Evolutionary conservation across 495 filamentous ascomycete genomes (phyloP).

Genomic region (Extremus antarcticus): DNA sequence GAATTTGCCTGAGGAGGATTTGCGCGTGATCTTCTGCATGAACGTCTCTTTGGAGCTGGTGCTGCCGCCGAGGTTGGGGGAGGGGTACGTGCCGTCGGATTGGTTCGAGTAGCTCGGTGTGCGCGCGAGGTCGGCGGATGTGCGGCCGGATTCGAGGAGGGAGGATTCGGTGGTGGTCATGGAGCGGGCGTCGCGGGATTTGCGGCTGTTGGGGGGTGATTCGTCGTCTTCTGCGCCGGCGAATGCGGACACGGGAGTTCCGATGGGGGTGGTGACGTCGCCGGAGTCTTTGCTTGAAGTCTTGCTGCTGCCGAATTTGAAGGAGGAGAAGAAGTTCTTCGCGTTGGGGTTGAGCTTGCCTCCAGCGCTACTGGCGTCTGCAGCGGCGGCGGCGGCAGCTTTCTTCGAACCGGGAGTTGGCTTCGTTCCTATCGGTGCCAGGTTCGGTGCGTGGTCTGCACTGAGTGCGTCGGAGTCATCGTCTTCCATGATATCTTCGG

Average conservation of each 20-base stretch:
- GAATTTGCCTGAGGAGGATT: constrained; percentile 29
- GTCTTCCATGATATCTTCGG: constrained; percentile 25
- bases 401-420: constrained; percentile 10
- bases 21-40: constrained; percentile 32
- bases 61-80: not conserved
- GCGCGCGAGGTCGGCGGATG: constrained; percentile 21
- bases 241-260: not conserved
- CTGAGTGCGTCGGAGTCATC: constrained; percentile 24
- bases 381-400: constrained; percentile 3
- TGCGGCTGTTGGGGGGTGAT: constrained; percentile 23
- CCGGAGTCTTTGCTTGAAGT: constrained; percentile 9
- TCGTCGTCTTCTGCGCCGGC: constrained; percentile 15
- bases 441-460: constrained; percentile 21
- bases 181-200: constrained; percentile 26
- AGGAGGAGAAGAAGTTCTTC: constrained; percentile 30
- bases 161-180: constrained; percentile 26
- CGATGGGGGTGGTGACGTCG: constrained; percentile 13
- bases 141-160: constrained; percentile 19
- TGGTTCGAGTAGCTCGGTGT: constrained; percentile 21
- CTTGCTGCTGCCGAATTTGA: constrained; percentile 19
- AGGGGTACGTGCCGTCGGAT: constrained; percentile 4
- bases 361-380: no score
- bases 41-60: constrained; percentile 26
- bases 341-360: constrained; percentile 30
- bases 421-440: constrained; percentile 32